Base-by-base conservation (phyloP, 768 basidiomycete species). In the Hygrophorus russula region DNA sequence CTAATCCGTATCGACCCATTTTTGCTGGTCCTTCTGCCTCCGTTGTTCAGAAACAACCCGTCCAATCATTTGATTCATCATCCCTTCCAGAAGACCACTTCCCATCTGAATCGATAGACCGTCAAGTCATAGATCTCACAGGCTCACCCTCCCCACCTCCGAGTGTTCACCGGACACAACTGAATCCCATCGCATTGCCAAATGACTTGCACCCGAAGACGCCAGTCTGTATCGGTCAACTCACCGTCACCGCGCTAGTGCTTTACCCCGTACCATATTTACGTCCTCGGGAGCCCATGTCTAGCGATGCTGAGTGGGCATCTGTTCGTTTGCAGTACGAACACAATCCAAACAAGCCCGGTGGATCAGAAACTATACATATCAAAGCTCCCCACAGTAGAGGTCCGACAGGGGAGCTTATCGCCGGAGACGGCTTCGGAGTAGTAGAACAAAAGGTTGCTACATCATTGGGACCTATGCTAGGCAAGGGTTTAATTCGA, bases 371-470 rank as follows among this genome's bases (percentile, higher is more conserved):
- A 54, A 88, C 83, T 4, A 82, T 93, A 31, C 78, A 88, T 49
- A 83, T 92, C 50, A 77, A 73, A 55, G 68, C 79, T 0, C 86
- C 86, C 2, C 69, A 67, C 39, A 57, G 58, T 17, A 72, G 71
- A 51, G 57, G 63, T 19, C 59, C 66, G 1, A 64, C 67, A 30
- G 82, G 82, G 13, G 80, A 84, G 46, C 56, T 64, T 18, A 55
- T 67, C 2, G 56, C 67, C 5, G 79, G 79, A 2, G 85, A 91
- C 40, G 67, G 66, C 11, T 93, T 93, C 51, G 90, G 73, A 4
- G 81, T 93, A 14, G 75, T 92, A 24, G 90, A 92, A 56, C 87
- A 89, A 59, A 88, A 82, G 54, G 82, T 86, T 24, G 86, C 87
- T 4, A 77, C 76, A 29, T 65, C 76, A 35, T 64, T 93, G 20